phyloP scores from a whole-genome alignment of 2,329 filamentous ascomycete species.

The Aspergillus quadricinctus region DNA sequence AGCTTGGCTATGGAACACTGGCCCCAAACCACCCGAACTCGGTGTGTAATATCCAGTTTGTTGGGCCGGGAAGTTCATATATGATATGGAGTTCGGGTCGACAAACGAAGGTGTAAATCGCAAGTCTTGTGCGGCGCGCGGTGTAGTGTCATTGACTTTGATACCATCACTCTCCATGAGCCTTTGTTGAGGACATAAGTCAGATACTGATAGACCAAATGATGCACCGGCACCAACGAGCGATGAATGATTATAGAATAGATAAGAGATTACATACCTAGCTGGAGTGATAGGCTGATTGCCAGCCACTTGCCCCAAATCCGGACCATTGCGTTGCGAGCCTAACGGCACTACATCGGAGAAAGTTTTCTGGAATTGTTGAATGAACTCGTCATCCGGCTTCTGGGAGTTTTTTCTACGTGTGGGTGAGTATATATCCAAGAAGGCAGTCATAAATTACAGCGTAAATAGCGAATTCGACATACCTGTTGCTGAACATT shows the following conservation, averaged over 20 bases:
- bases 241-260: not conserved
- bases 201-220: slow-evolving; percentile 4
- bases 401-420: slow-evolving; percentile 74
- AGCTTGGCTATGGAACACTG: slow-evolving; percentile 75
- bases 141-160: slow-evolving; percentile 79
- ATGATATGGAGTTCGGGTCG: slow-evolving; percentile 78
- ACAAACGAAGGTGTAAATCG: slow-evolving; percentile 84
- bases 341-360: slow-evolving; percentile 60
- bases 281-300: slow-evolving; percentile 18
- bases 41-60: slow-evolving; percentile 82
- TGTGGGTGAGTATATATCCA: slow-evolving; percentile 8
- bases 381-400: slow-evolving; percentile 77
- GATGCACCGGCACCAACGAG: not conserved
- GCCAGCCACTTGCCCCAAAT: slow-evolving; percentile 17
- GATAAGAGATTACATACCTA: slow-evolving; percentile 17
- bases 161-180: slow-evolving; percentile 47
- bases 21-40: slow-evolving; percentile 71
- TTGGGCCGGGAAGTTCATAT: slow-evolving; percentile 73
- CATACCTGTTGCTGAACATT: slow-evolving; percentile 50
- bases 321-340: slow-evolving; percentile 31
- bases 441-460: slow-evolving; percentile 1
- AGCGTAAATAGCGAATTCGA: slow-evolving; percentile 10
- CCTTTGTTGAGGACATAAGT: slow-evolving; percentile 27
- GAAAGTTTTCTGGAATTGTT: slow-evolving; percentile 78
- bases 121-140: slow-evolving; percentile 77